A percentile compares a stretch with the other conserved stretches of the same genome.
Evolutionary conservation across 164 flowering plant genomes (phyloP).

Genomic region (Nymphaea thermarum): DNA sequence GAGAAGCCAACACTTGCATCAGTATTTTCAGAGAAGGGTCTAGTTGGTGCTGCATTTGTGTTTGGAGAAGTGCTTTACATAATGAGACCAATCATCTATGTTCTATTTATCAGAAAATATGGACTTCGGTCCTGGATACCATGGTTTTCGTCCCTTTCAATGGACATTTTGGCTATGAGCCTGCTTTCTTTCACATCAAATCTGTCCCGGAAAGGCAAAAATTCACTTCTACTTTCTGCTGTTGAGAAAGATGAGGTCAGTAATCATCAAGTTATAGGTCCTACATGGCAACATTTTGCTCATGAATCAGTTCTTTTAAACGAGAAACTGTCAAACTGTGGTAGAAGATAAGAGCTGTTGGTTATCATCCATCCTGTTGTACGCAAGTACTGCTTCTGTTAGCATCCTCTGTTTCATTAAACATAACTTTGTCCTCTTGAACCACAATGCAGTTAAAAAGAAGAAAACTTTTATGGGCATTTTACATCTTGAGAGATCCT

Average conservation of each 20-base stretch:
- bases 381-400: background rate
- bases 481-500: constrained; percentile 97
- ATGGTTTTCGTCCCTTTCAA: constrained; percentile 62
- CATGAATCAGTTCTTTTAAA: too few relatives aligned
- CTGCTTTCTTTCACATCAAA: constrained; percentile 35
- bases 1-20: constrained; percentile 46
- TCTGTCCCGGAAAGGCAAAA: constrained; percentile 9
- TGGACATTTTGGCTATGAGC: constrained; percentile 57
- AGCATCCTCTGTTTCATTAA: background rate
- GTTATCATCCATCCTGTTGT: background rate
- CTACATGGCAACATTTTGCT: background rate
- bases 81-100: constrained; percentile 80
- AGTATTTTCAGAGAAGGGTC: constrained; percentile 62
- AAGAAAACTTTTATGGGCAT: constrained; percentile 78
- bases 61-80: constrained; percentile 58
- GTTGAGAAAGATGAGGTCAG: constrained; percentile 77
- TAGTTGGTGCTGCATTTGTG: constrained; percentile 57
- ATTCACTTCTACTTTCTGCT: constrained; percentile 25
- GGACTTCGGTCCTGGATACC: constrained; percentile 88
- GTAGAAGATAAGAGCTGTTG: background rate
- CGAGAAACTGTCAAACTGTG: too few relatives aligned
- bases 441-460: constrained; percentile 51
- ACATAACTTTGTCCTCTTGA: background rate
- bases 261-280: background rate
- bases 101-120: constrained; percentile 67